phyloP scores from a whole-genome alignment of 2,329 filamentous ascomycete genomes.

The Fusarium neocosmosporiellum region DNA sequence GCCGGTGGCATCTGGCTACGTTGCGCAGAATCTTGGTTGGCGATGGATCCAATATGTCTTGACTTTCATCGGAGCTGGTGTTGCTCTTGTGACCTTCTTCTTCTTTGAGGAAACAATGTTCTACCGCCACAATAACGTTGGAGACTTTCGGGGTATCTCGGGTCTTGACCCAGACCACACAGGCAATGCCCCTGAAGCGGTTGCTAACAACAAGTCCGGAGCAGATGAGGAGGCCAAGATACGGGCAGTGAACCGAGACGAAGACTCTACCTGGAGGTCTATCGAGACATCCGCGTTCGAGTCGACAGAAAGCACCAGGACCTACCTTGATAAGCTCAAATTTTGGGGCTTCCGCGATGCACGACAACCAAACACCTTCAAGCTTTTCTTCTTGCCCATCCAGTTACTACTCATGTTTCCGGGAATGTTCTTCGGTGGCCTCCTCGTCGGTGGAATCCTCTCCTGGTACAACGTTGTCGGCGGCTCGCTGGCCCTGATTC shows the following conservation, averaged over 20 bases:
- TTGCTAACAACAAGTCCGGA: background rate
- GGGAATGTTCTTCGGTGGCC: constrained; percentile 37
- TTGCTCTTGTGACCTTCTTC: constrained; percentile 31
- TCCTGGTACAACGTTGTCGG: constrained; percentile 39
- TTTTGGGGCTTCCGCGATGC: constrained; percentile 32
- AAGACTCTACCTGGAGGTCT: background rate
- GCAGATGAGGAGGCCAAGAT: background rate
- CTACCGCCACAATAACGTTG: constrained; percentile 15
- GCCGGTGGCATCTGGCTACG: constrained; percentile 38
- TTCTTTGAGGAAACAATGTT: constrained; percentile 43
- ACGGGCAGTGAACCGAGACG: background rate
- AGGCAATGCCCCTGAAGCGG: constrained; percentile 1
- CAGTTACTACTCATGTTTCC: constrained; percentile 22
- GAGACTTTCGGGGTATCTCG: background rate
- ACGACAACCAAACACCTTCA: constrained; percentile 35
- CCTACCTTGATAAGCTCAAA: constrained; percentile 29
- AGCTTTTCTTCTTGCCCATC: constrained; percentile 29
- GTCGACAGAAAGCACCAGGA: constrained; percentile 8
- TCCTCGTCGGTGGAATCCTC: constrained; percentile 40
- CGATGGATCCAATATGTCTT: constrained; percentile 42
- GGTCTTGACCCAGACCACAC: background rate
- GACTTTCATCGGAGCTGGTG: constrained; percentile 22
- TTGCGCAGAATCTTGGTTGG: constrained; percentile 38
- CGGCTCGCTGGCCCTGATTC: constrained; percentile 35
- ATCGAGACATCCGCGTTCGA: background rate